phyloP scores from a whole-genome alignment of 148 eudicot genomes.

The Camellia granthamiana region DNA sequence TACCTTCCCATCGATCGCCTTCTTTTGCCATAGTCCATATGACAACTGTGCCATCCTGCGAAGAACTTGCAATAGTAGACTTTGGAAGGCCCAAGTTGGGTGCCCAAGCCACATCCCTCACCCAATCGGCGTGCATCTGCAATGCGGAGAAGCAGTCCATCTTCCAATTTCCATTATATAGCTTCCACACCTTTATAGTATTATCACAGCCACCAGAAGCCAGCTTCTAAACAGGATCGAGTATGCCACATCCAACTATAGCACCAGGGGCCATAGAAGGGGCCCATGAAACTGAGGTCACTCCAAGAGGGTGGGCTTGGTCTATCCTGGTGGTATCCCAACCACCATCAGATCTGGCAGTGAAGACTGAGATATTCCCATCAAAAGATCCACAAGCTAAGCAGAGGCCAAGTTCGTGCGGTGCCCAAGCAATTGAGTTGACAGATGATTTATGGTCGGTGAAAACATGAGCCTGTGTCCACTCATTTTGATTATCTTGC shows the following conservation, averaged over 20 bases:
- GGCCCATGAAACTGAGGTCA: constrained; percentile 94
- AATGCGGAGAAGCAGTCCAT: no score
- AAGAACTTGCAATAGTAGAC: no score
- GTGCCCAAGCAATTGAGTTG: constrained; percentile 89
- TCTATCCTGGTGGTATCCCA: no score
- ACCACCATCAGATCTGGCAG: no score
- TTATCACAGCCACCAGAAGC: constrained; percentile 92
- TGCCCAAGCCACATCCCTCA: no score
- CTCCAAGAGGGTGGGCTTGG: constrained; percentile 78
- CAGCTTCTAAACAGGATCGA: constrained; percentile 70
- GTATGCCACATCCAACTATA: constrained; percentile 59
- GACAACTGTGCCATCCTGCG: constrained; percentile 55
- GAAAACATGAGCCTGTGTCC: no score
- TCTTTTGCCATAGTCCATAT: no score
- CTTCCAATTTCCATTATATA: neutral
- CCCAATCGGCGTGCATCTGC: no score
- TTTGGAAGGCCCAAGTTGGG: no score
- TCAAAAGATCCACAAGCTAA: constrained; percentile 91
- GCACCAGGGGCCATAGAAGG: constrained; percentile 82
- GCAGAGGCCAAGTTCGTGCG: constrained; percentile 84
- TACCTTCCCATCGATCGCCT: no score
- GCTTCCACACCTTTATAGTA: constrained; percentile 85
- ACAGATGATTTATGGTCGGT: constrained; percentile 21
- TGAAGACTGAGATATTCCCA: neutral
- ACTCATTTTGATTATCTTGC: no score